Evolutionary conservation across 116 monocot genomes (phyloP), one percentile per base, ranked within the genome.

Genomic region (Iris pallida): DNA sequence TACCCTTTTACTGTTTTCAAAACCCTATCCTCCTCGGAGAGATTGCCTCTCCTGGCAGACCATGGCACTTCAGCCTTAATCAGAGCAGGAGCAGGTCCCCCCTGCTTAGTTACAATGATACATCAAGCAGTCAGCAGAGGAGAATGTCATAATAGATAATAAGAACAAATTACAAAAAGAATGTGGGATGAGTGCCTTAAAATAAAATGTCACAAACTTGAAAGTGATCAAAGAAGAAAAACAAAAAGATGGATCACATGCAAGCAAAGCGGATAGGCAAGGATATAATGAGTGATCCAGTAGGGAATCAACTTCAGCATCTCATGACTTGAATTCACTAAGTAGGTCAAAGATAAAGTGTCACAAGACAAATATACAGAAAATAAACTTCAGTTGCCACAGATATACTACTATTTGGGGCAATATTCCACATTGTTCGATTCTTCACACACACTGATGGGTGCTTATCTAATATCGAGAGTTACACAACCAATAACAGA

Each of bases 1-100:
- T 87, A 96, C 96, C 92, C 96, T 87, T 96, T 96, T 7, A 92
- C 80, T 43, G 96, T 83, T 81, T 96, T 96, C 63, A 92, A 68
- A 70, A 96, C 87, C 55, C 81, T 69, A 9, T 96, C 96, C 17
- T 77, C 85, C 8, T 92, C 92, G 40, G 92, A 87, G n/a, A 96
- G 71, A 52, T 20, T 87, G 71, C 86, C 81, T 77, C 81, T 84
- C 60, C 81, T 66, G 6, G 68, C 80, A 77, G 89, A 89, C 96
- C 96, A 96, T 73, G 96, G 96, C 5, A 92, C 85, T 71, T 92
- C 96, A 79, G 96, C 96, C 74, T 92, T 96, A 40, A 87, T 55
- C 20, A 96, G 82, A 17, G 71, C 74, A 69, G 82, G 70, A 62
- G 80, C 69, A 53, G 82, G 73, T 46, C 84, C 93, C 49, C 46